A percentile compares a stretch with the other conserved stretches of the same genome.
Evolutionary conservation across 176 grass and related monocot genomes (phyloP).

Genomic region (Musa beccarii): DNA sequence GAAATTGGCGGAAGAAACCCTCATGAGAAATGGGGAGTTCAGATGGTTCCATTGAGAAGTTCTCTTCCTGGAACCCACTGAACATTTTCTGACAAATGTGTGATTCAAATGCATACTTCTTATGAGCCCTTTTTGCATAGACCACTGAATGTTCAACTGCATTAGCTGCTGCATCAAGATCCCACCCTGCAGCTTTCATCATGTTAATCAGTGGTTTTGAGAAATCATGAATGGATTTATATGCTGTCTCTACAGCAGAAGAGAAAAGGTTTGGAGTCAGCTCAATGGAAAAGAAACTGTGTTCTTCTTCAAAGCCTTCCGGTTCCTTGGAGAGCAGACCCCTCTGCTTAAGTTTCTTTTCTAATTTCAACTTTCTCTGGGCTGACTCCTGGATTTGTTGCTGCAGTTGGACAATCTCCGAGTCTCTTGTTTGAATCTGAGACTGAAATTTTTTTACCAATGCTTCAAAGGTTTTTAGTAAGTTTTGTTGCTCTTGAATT

Average conservation of each 20-base stretch:
- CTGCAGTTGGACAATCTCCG: conserved; percentile 57
- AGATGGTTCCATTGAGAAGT: conserved; percentile 51
- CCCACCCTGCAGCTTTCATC: conserved; percentile 96
- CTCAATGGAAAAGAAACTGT: conserved; percentile 82
- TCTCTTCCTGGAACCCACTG: conserved; percentile 80
- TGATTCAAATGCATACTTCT: conserved; percentile 89
- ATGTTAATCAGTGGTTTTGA: conserved; percentile 96
- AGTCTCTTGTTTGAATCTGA: conserved; percentile 88
- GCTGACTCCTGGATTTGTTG: conserved; percentile 75
- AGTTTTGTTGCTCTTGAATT: conserved; percentile 89
- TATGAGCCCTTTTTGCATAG: conserved; percentile 69
- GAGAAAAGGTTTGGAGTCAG: conserved; percentile 81
- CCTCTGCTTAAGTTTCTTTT: conserved; percentile 95
- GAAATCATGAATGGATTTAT: conserved; percentile 92
- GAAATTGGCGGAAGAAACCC: conserved; percentile 81
- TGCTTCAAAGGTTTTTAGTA: conserved; percentile 89
- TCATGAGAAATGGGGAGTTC: conserved; percentile 45
- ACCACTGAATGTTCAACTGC: conserved; percentile 54
- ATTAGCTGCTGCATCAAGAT: conserved; percentile 86
- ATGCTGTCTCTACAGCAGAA: conserved; percentile 59
- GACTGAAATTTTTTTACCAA: conserved; percentile 98
- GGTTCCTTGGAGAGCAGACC: conserved; percentile 75
- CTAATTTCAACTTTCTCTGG: conserved; percentile 71
- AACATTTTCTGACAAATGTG: conserved; percentile 94
- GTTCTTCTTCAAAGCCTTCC: conserved; percentile 67